Percentiles rank a stretch among this genome's conserved stretches.
Evolutionary conservation across 164 flowering plant species (phyloP).

Genomic region (Protea cynaroides): DNA sequence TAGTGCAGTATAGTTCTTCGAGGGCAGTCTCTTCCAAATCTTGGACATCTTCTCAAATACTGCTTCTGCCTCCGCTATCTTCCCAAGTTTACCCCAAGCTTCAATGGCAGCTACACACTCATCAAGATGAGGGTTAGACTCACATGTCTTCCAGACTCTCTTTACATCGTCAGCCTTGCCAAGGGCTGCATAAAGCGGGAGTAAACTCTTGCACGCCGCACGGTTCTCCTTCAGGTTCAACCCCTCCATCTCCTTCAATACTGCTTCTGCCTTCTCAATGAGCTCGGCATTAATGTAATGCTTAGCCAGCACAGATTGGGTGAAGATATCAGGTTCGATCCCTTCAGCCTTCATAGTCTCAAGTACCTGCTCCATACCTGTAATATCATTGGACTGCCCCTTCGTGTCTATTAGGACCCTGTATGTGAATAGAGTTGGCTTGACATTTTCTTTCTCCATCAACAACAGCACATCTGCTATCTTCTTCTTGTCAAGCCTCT

Average conservation of each 20-base stretch:
- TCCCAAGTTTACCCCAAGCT: conserved; percentile 77
- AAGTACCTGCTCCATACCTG: conserved; percentile 72
- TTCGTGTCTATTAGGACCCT: conserved; percentile 58
- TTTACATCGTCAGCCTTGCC: conserved; percentile 61
- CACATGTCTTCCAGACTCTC: conserved; percentile 63
- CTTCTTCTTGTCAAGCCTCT: conserved; percentile 63
- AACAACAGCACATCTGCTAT: conserved; percentile 65
- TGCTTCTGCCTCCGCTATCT: conserved; percentile 66
- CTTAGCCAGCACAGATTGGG: conserved; percentile 36
- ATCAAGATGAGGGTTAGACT: conserved; percentile 26
- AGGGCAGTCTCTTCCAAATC: conserved; percentile 26
- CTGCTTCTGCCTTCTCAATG: conserved; percentile 58
- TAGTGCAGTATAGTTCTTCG: conserved; percentile 39
- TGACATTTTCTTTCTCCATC: conserved; percentile 80
- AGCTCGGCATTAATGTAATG: conserved; percentile 51
- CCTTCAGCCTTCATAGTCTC: conserved; percentile 84
- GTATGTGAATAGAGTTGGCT: conserved; percentile 61
- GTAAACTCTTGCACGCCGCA: conserved; percentile 32
- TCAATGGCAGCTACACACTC: conserved; percentile 64
- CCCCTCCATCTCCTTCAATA: conserved; percentile 77
- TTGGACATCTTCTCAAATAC: conserved; percentile 46
- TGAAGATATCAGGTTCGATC: conserved; percentile 34
- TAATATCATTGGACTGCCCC: conserved; percentile 59
- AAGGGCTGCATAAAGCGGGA: conserved; percentile 63
- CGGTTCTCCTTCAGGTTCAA: conserved; percentile 35